Conservation (phyloP, 495 filamentous ascomycete genomes). For the Tetracladium marchalianum region DNA sequence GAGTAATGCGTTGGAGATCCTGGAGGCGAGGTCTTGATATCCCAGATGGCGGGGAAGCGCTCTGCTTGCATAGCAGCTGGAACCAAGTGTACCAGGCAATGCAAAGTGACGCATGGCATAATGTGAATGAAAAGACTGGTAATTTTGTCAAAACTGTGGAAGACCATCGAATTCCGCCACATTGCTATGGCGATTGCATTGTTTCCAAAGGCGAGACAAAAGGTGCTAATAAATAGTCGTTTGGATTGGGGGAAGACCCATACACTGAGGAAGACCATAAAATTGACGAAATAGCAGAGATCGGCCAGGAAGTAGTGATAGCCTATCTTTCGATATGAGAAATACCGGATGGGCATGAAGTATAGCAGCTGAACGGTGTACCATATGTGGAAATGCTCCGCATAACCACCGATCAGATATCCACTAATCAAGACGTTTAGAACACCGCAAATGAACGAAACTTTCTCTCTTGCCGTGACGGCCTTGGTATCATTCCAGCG, state of each 20-base stretch:
- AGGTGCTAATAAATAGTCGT: constrained; percentile 85
- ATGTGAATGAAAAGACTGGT: constrained; percentile 96
- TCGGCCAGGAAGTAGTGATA: constrained; percentile 98
- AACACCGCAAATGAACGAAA: constrained; percentile 90
- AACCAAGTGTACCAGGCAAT: constrained; percentile 83
- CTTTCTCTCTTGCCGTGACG: constrained; percentile 85
- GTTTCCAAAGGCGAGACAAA: constrained; percentile 88
- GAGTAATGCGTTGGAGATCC: constrained; percentile 68
- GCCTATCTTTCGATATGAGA: constrained; percentile 77
- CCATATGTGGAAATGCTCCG: constrained; percentile 85
- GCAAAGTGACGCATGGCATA: constrained; percentile 89
- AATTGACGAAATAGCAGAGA: constrained; percentile 95
- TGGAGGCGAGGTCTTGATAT: constrained; percentile 63
- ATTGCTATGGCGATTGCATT: constrained; percentile 97
- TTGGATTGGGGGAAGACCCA: constrained; percentile 91
- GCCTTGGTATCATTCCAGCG: constrained; percentile 83
- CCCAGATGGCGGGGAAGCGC: constrained; percentile 80
- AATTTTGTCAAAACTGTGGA: constrained; percentile 94
- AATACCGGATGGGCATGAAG: constrained; percentile 94
- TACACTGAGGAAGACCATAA: constrained; percentile 69
- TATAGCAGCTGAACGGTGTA: constrained; percentile 78
- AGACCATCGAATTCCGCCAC: constrained; percentile 98
- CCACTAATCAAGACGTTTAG: constrained; percentile 96
- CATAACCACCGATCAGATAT: constrained; percentile 79
- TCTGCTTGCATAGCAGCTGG: constrained; percentile 48